Evolutionary conservation across 192 early-diverging fungal genomes (phyloP).

Genomic region (Radiomyces spectabilis): DNA sequence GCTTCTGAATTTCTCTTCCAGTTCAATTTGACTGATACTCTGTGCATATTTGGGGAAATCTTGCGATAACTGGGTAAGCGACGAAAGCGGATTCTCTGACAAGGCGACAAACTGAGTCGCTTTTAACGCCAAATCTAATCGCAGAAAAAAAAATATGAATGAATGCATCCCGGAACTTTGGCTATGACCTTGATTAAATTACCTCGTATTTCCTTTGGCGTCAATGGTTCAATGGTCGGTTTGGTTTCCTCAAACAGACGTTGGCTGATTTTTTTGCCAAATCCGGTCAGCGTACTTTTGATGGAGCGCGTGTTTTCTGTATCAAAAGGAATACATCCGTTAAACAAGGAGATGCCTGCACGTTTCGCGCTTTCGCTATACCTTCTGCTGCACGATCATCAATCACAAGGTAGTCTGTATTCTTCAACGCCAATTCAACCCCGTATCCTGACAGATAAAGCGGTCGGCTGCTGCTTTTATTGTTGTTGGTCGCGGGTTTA

Average conservation of each 20-base stretch:
- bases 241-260: constrained; percentile 39
- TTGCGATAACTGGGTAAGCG: constrained; percentile 64
- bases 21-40: constrained; percentile 43
- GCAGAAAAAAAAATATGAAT: not conserved
- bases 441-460: constrained; percentile 83
- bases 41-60: constrained; percentile 90
- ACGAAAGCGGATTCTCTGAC: constrained; percentile 50
- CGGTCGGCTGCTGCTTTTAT: not conserved
- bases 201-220: constrained; percentile 46
- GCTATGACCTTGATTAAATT: not conserved
- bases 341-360: not conserved
- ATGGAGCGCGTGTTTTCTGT: not conserved
- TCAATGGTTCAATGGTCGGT: constrained; percentile 42
- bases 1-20: constrained; percentile 45
- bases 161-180: not conserved
- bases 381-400: constrained; percentile 76
- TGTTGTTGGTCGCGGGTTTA: constrained; percentile 43
- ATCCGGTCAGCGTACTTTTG: too few relatives aligned
- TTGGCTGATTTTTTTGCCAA: constrained; percentile 18
- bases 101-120: constrained; percentile 64
- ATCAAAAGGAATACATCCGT: not conserved
- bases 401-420: constrained; percentile 91
- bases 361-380: too few relatives aligned
- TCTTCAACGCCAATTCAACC: constrained; percentile 91
- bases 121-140: constrained; percentile 55